Conservation (phyloP, 192 early-diverging fungal genomes). For the Rhizophagus clarus region DNA sequence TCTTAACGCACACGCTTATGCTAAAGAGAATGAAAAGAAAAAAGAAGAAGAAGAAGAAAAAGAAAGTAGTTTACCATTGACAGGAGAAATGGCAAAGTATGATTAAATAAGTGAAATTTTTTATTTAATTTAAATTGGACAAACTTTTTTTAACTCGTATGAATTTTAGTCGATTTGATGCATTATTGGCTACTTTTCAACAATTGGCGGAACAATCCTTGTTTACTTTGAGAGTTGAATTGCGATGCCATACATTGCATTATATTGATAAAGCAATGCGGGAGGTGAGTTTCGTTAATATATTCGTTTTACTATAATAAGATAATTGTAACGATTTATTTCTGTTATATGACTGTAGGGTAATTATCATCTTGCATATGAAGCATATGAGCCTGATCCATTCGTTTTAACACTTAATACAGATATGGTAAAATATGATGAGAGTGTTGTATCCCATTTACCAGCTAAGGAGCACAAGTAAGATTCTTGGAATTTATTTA, state of each 20-base stretch:
- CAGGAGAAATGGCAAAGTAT: slow-evolving; percentile 50
- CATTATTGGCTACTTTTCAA: slow-evolving; percentile 63
- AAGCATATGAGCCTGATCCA: slow-evolving; percentile 81
- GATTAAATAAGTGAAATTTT: neutral
- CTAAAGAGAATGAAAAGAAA: neutral
- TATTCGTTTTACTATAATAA: neutral
- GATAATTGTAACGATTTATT: slow-evolving; percentile 6
- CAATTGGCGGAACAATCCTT: slow-evolving; percentile 78
- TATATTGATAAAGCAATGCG: slow-evolving; percentile 88
- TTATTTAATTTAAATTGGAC: neutral
- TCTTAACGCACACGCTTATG: slow-evolving; percentile 10
- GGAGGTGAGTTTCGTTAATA: slow-evolving; percentile 56
- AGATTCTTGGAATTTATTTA: neutral
- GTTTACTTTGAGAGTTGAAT: slow-evolving; percentile 81
- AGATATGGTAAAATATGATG: slow-evolving; percentile 77
- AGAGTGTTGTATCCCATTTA: slow-evolving; percentile 64
- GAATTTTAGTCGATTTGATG: slow-evolving; percentile 49
- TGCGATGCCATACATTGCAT: slow-evolving; percentile 82
- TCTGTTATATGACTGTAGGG: slow-evolving; percentile 52
- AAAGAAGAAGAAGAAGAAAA: slow-evolving; percentile 31
- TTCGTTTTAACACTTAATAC: slow-evolving; percentile 83
- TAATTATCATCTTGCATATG: slow-evolving; percentile 76
- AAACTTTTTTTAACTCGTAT: neutral
- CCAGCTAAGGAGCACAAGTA: slow-evolving; percentile 65
- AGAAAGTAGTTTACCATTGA: slow-evolving; percentile 44